Conservation (phyloP, 2,329 filamentous ascomycete species). For the Aureobasidium lini region DNA sequence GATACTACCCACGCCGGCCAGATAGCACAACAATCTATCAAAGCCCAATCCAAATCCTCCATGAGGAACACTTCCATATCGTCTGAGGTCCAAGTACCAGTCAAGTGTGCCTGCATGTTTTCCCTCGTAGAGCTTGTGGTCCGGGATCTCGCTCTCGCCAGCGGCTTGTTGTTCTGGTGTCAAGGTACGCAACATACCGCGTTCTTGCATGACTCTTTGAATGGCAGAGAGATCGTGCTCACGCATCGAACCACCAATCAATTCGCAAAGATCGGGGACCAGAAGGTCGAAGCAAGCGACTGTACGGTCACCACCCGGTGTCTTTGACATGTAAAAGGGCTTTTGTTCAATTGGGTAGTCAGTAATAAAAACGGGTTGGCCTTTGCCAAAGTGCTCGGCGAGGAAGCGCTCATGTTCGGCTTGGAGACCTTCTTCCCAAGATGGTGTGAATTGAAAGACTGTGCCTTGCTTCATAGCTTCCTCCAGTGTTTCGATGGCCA, state of each 20-base stretch:
- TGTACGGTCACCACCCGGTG: slow-evolving; percentile 41
- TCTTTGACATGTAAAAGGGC: slow-evolving; percentile 79
- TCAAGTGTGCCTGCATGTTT: slow-evolving; percentile 41
- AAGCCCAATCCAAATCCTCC: slow-evolving; percentile 88
- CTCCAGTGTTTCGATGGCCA: slow-evolving; percentile 65
- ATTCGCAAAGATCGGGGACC: slow-evolving; percentile 76
- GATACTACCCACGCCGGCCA: slow-evolving; percentile 73
- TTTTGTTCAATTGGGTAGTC: slow-evolving; percentile 86
- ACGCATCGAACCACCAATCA: slow-evolving; percentile 82
- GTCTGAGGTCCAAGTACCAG: slow-evolving; percentile 84
- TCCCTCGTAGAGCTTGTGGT: slow-evolving; percentile 12
- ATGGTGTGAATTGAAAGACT: slow-evolving; percentile 60
- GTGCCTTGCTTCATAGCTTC: slow-evolving; percentile 34
- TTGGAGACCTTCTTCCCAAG: slow-evolving; percentile 68
- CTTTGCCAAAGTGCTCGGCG: slow-evolving; percentile 57
- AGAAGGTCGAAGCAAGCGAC: slow-evolving; percentile 88
- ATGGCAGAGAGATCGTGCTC: slow-evolving; percentile 68
- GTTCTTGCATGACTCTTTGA: slow-evolving; percentile 60
- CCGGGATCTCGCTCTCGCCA: slow-evolving; percentile 9
- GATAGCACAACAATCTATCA: slow-evolving; percentile 76
- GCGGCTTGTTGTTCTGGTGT: background rate
- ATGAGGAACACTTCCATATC: slow-evolving; percentile 86
- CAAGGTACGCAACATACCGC: slow-evolving; percentile 45
- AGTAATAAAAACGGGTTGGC: slow-evolving; percentile 77
- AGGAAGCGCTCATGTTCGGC: slow-evolving; percentile 91